Evolutionary conservation across 139 green algal species (phyloP).

Genomic region (Tetradesmus obliquus): DNA sequence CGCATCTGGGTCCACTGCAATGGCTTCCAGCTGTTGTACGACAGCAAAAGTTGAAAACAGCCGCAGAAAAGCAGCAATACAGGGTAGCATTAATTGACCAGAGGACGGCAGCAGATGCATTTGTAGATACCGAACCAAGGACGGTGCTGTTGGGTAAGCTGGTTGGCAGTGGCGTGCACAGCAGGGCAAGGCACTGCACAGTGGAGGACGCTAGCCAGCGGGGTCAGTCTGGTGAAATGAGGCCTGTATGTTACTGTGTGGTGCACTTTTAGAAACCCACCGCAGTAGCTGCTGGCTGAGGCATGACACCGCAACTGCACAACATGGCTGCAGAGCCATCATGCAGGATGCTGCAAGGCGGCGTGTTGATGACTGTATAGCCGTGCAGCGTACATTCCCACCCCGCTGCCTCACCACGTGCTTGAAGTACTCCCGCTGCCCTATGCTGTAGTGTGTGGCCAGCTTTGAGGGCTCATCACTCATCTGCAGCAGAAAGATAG

Average conservation of each 20-base stretch:
- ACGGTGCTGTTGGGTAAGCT: background rate
- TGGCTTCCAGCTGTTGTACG: constrained; percentile 33
- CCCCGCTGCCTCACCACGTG: constrained; percentile 42
- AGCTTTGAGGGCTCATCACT: constrained; percentile 54
- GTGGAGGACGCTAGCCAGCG: too few species aligned
- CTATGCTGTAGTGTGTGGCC: constrained; percentile 27
- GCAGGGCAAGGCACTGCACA: too few species aligned
- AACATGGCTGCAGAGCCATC: too few species aligned
- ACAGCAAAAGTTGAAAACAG: background rate
- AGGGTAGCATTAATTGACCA: background rate
- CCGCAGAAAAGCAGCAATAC: background rate
- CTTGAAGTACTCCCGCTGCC: constrained; percentile 51
- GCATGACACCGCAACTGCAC: too few species aligned
- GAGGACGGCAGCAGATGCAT: background rate
- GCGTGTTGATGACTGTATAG: too few species aligned
- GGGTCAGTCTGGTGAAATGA: too few species aligned
- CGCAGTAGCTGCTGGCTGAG: too few species aligned
- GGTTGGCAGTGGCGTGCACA: too few species aligned
- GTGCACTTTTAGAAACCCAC: too few species aligned
- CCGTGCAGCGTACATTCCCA: too few species aligned
- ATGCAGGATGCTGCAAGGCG: too few species aligned
- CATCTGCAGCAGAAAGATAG: background rate
- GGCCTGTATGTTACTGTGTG: too few species aligned
- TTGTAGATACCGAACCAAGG: background rate
- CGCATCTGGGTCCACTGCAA: constrained; percentile 4